Evolutionary conservation across 169 alveolate species (phyloP).

Genomic region (Plasmodium vivax): DNA sequence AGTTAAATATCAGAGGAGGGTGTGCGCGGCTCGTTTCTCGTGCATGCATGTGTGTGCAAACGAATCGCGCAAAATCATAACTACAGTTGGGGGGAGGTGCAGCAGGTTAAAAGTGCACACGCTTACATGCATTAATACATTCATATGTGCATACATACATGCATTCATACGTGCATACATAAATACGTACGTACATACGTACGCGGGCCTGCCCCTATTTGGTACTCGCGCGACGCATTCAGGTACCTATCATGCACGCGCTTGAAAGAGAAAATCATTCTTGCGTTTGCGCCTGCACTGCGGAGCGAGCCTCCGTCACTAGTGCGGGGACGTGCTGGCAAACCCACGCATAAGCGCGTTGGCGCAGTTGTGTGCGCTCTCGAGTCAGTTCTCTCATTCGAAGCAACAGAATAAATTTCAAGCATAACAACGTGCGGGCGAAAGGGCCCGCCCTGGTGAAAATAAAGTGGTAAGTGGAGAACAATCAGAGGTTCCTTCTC

Average conservation of each 20-base stretch:
- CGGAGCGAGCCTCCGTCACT: not conserved
- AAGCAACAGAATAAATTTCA: not conserved
- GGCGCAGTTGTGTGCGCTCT: not conserved
- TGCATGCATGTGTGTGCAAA: not conserved
- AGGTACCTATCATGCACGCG: not conserved
- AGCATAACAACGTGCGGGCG: not conserved
- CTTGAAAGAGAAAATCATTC: slow-evolving; percentile 55
- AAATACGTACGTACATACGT: not conserved
- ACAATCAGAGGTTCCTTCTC: not conserved
- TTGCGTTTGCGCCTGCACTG: not conserved
- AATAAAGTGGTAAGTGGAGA: not conserved
- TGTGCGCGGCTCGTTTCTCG: not conserved
- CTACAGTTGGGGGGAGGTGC: not conserved
- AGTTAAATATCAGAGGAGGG: not conserved
- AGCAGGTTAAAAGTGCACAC: slow-evolving; percentile 21
- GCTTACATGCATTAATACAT: not conserved
- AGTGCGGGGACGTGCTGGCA: not conserved
- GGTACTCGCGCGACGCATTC: not conserved
- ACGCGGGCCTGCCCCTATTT: not conserved
- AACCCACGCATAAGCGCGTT: not conserved
- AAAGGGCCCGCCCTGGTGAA: not conserved
- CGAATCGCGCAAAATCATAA: not conserved
- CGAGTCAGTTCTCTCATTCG: not conserved
- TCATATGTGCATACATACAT: not conserved
- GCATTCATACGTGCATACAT: too few species aligned